phyloP scores from a whole-genome alignment of 1,284 basidiomycete genomes.

The Marasmius oreades region DNA sequence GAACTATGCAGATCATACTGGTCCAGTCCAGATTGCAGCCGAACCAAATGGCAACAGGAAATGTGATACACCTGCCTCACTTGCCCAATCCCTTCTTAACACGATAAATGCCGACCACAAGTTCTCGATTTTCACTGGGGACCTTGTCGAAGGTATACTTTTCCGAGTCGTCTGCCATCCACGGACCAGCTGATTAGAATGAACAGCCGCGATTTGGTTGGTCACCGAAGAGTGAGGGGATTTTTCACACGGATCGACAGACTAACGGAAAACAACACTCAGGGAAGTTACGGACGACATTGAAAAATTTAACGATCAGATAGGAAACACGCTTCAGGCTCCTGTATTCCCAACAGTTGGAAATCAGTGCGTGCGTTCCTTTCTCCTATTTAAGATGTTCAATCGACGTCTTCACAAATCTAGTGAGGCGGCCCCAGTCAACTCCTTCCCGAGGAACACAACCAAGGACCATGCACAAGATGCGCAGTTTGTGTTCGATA shows the following conservation, averaged over 20 bases:
- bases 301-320: conserved; percentile 7
- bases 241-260: neutral
- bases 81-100: conserved; percentile 48
- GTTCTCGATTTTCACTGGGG: conserved; percentile 60
- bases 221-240: conserved; percentile 33
- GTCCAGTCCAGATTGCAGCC: conserved; percentile 36
- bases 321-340: conserved; percentile 4
- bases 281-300: conserved; percentile 37
- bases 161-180: neutral
- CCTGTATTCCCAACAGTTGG: conserved; percentile 25
- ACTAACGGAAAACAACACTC: neutral
- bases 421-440: conserved; percentile 45
- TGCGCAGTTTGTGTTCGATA: conserved; percentile 48
- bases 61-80: conserved; percentile 44
- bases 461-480: conserved; percentile 24
- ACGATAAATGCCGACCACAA: conserved; percentile 33
- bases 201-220: conserved; percentile 43
- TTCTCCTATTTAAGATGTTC: neutral
- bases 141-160: conserved; percentile 51
- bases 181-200: neutral
- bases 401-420: conserved; percentile 14
- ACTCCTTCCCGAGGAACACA: conserved; percentile 46
- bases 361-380: conserved; percentile 41
- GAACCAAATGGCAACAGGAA: conserved; percentile 42
- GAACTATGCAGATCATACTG: conserved; percentile 38